Conservation (phyloP, 2,329 filamentous ascomycete genomes). For the Paracamarosporium sp. region DNA sequence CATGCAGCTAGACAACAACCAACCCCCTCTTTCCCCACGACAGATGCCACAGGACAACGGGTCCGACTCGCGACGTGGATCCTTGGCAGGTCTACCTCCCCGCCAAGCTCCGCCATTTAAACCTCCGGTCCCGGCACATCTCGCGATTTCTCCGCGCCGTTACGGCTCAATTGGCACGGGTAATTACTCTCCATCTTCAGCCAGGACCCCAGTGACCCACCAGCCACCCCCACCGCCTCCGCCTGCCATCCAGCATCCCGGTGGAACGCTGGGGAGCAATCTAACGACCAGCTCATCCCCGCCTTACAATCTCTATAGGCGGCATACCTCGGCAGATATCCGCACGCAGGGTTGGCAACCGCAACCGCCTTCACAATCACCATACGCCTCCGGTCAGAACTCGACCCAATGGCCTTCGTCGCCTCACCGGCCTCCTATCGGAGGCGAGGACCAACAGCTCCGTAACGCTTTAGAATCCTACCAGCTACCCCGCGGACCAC, state of each 20-base stretch:
- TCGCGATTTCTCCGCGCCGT: conserved; percentile 78
- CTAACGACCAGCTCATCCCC: conserved; percentile 57
- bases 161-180: conserved; percentile 86
- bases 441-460: conserved; percentile 71
- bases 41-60: conserved; percentile 77
- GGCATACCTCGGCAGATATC: conserved; percentile 96
- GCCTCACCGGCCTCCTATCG: conserved; percentile 57
- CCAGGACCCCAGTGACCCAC: conserved; percentile 74
- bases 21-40: conserved; percentile 83
- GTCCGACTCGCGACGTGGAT: conserved; percentile 73
- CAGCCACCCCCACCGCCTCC: conserved; percentile 66
- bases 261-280: conserved; percentile 55
- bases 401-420: conserved; percentile 72
- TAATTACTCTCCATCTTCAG: conserved; percentile 73
- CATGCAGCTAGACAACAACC: conserved; percentile 52
- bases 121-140: conserved; percentile 79
- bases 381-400: conserved; percentile 69
- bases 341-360: conserved; percentile 73
- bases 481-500: conserved; percentile 63
- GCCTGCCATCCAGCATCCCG: conserved; percentile 67
- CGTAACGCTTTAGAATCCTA: conserved; percentile 73
- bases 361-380: conserved; percentile 61
- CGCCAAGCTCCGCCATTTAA: conserved; percentile 71
- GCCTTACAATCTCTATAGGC: conserved; percentile 73
- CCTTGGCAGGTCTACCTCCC: conserved; percentile 57